Percentiles rank a stretch among this genome's conserved stretches.
These are phyloP conservation scores for Pseudonitzschia multistriata DNA, from an alignment of 108 stramenopile genomes.

Conservation along the genomic window DNA sequence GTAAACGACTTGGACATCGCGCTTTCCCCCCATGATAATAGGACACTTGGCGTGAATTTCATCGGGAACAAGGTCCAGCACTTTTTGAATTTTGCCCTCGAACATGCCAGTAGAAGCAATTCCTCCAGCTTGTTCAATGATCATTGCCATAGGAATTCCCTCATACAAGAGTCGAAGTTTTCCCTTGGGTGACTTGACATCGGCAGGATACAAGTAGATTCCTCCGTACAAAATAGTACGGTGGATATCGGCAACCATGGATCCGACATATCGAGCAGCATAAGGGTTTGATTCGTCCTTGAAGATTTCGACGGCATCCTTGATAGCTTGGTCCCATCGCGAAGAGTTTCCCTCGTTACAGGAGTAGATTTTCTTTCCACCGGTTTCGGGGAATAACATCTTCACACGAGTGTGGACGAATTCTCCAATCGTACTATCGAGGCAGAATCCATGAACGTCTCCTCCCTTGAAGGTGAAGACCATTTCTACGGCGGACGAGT, in stretches of 20 bases:
- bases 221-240: conserved; percentile 99
- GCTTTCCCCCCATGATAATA: conserved; percentile 93
- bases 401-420: conserved; percentile 94
- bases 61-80: conserved; percentile 90
- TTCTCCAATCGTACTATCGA: conserved; percentile 98
- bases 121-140: conserved; percentile 98
- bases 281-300: conserved; percentile 84
- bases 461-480: conserved; percentile 92
- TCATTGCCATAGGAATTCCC: conserved; percentile 99
- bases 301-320: conserved; percentile 87
- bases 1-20: conserved; percentile 86
- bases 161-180: conserved; percentile 98
- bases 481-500: conserved; percentile 86
- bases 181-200: conserved; percentile 90
- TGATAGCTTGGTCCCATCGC: conserved; percentile 93
- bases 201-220: conserved; percentile 98
- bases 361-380: conserved; percentile 95
- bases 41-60: conserved; percentile 96
- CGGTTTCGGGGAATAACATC: conserved; percentile 87
- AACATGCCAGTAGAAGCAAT: conserved; percentile 96
- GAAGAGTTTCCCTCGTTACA: conserved; percentile 96
- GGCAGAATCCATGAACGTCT: conserved; percentile 94
- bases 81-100: conserved; percentile 84
- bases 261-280: conserved; percentile 95
- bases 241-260: conserved; percentile 99